Conservation (phyloP, 345 rosid genomes). For the Euphorbia tirucalli region DNA sequence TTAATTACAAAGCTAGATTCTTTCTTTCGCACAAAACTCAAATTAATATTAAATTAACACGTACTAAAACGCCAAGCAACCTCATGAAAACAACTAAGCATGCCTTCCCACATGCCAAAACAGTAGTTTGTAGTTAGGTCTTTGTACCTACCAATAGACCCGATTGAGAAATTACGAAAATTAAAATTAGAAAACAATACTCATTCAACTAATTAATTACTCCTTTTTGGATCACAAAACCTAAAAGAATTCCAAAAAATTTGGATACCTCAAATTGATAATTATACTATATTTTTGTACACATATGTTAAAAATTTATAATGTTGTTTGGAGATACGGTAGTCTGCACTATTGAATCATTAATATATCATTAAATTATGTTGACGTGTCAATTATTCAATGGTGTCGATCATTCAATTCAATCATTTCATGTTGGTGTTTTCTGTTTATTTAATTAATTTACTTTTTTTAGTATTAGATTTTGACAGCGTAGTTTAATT, state of each 20-base stretch:
- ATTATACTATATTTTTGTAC: no score
- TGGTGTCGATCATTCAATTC: no score
- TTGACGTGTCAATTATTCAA: no score
- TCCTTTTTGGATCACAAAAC: background rate
- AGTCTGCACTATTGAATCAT: no score
- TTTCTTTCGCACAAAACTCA: background rate
- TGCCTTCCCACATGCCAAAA: slow-evolving; percentile 26
- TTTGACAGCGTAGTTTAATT: no score
- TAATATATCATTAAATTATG: no score
- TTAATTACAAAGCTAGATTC: background rate
- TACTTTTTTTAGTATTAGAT: no score
- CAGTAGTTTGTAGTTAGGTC: slow-evolving; percentile 39
- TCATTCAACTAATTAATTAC: background rate
- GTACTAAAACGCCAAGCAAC: slow-evolving; percentile 14
- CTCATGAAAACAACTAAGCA: slow-evolving; percentile 38
- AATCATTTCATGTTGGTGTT: no score
- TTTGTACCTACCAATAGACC: slow-evolving; percentile 26
- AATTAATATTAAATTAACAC: background rate
- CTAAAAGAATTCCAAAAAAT: background rate
- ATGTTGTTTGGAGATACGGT: no score
- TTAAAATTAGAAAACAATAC: background rate
- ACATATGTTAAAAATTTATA: no score
- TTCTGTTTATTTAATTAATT: no score
- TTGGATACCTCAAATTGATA: no score
- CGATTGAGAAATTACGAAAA: background rate